phyloP scores from a whole-genome alignment of 768 basidiomycete genomes.

The Rhodotorula kratochvilovae region DNA sequence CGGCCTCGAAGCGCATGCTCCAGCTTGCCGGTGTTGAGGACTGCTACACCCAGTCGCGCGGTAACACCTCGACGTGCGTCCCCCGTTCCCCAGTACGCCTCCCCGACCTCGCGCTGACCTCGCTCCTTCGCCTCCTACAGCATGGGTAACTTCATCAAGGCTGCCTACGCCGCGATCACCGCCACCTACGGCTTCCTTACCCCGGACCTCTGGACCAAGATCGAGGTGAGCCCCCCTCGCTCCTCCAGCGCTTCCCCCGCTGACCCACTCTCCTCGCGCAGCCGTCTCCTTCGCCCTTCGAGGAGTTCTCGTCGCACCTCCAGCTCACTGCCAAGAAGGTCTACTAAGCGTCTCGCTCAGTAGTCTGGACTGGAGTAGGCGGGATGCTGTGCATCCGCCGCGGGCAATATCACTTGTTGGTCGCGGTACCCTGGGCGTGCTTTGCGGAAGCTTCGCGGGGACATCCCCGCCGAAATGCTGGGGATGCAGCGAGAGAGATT shows the following conservation, averaged over 20 bases:
- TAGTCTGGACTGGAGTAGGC: not conserved
- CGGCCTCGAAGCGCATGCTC: conserved; percentile 90
- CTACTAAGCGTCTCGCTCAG: conserved; percentile 32
- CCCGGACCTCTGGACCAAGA: conserved; percentile 95
- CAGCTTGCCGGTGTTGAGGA: conserved; percentile 98
- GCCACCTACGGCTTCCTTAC: conserved; percentile 98
- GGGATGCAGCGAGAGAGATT: too few species aligned
- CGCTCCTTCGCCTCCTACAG: not conserved
- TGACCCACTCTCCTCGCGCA: not conserved
- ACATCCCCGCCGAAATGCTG: too few species aligned
- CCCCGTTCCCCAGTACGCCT: not conserved
- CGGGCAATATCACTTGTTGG: not conserved
- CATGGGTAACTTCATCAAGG: conserved; percentile 79
- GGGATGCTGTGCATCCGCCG: not conserved
- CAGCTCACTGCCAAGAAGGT: conserved; percentile 77
- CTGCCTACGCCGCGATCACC: conserved; percentile 64
- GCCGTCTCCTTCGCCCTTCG: conserved; percentile 64
- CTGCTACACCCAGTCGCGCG: conserved; percentile 95
- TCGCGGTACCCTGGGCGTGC: not conserved
- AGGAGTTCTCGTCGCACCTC: conserved; percentile 90
- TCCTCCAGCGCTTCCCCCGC: not conserved
- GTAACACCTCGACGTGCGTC: conserved; percentile 80
- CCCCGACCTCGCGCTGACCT: not conserved
- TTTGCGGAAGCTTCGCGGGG: too few species aligned
- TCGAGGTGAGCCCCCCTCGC: conserved; percentile 56